Evolutionary conservation across 1,284 basidiomycete species (phyloP).

Genomic region (Trichosporon inkin): DNA sequence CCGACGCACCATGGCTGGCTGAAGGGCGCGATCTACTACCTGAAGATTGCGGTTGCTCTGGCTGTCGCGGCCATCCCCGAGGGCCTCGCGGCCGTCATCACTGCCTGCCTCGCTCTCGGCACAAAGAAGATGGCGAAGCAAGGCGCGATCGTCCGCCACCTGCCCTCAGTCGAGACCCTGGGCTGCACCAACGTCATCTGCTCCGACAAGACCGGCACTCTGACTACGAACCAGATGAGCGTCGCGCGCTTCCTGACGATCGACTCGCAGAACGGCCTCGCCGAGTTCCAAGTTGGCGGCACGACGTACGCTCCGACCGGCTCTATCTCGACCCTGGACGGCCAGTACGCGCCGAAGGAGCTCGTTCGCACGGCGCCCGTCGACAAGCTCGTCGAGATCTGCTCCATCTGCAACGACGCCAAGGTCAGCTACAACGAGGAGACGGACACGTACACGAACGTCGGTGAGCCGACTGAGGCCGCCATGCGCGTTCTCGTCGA

Average conservation of each 20-base stretch:
- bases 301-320: constrained; percentile 84
- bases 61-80: constrained; percentile 96
- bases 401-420: constrained; percentile 86
- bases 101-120: constrained; percentile 89
- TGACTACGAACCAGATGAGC: constrained; percentile 96
- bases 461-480: constrained; percentile 96
- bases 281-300: constrained; percentile 77
- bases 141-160: constrained; percentile 90
- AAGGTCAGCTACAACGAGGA: constrained; percentile 76
- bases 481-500: constrained; percentile 89
- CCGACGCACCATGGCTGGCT: constrained; percentile 81
- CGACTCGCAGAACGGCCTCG: constrained; percentile 52
- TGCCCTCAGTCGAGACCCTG: constrained; percentile 93
- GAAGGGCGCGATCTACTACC: constrained; percentile 92
- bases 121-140: constrained; percentile 98
- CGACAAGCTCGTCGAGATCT: constrained; percentile 78
- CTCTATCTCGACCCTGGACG: constrained; percentile 62
- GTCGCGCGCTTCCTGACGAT: constrained; percentile 77
- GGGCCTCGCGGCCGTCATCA: constrained; percentile 91
- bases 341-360: constrained; percentile 56
- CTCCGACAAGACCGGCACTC: constrained; percentile 92
- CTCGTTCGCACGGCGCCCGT: constrained; percentile 68
- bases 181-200: constrained; percentile 96
- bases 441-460: constrained; percentile 66
- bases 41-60: constrained; percentile 94